These are phyloP conservation scores for Sporodiniella umbellata DNA, from an alignment of 371 early-diverging fungal species.

Conservation along the genomic window DNA sequence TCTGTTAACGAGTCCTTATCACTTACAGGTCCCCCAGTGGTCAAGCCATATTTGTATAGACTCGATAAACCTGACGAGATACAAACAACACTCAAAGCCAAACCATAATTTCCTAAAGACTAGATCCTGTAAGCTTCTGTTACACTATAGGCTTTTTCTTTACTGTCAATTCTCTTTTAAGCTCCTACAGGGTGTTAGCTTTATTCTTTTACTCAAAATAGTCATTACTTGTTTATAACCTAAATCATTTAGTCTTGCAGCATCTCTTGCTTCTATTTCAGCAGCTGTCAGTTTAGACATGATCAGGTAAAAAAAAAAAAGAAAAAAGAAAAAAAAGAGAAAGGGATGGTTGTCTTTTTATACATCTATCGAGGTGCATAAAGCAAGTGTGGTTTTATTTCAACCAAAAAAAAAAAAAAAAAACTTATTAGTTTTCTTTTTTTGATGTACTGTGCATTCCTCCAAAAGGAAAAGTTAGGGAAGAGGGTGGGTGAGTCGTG, in stretches of 20 bases:
- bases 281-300: conserved; percentile 28
- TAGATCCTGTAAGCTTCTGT: conserved; percentile 2
- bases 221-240: conserved; percentile 36
- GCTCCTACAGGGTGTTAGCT: conserved; percentile 19
- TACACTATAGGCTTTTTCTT: neutral
- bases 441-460: no score
- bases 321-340: neutral
- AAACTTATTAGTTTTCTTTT: no score
- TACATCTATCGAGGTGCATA: neutral
- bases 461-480: no score
- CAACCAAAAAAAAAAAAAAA: no score
- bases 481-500: no score
- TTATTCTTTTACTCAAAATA: neutral
- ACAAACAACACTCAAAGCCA: conserved; percentile 36
- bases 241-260: conserved; percentile 30
- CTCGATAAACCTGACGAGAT: conserved; percentile 40
- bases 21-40: conserved; percentile 37
- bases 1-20: neutral
- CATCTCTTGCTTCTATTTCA: conserved; percentile 35
- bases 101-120: conserved; percentile 38
- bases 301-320: neutral
- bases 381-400: no score
- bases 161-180: conserved; percentile 37
- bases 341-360: neutral
- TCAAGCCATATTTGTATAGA: conserved; percentile 32